Conservation (phyloP, 2,329 filamentous ascomycete genomes). For the Sclerotinia trifoliorum region DNA sequence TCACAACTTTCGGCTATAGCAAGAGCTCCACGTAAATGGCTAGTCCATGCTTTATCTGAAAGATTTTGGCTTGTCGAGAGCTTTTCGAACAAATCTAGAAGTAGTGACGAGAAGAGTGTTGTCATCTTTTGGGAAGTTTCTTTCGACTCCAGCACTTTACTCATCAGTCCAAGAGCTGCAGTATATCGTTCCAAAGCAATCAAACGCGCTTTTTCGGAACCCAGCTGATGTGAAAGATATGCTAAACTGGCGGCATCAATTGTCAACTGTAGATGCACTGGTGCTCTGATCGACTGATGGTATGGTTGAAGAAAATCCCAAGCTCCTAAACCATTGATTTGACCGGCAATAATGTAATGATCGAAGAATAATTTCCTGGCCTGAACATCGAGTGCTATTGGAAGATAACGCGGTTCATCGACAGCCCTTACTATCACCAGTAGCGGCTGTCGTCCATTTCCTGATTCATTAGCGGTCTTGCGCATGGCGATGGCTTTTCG, state of each 20-base stretch:
- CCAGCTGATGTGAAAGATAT: slow-evolving; percentile 23
- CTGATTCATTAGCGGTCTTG: background rate
- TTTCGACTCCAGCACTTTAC: slow-evolving; percentile 18
- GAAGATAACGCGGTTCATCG: slow-evolving; percentile 7
- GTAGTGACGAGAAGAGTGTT: slow-evolving; percentile 23
- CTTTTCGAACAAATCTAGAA: slow-evolving; percentile 27
- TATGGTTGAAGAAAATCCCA: slow-evolving; percentile 21
- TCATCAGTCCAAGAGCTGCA: slow-evolving; percentile 7
- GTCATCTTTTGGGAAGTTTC: slow-evolving; percentile 10
- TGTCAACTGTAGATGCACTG: slow-evolving; percentile 10
- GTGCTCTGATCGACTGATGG: slow-evolving; percentile 5
- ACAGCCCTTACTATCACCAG: background rate
- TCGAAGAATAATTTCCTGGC: slow-evolving; percentile 23
- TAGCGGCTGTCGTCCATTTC: no score
- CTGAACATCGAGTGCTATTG: slow-evolving; percentile 22
- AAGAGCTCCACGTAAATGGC: slow-evolving; percentile 45
- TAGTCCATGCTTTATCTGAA: background rate
- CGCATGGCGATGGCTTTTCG: slow-evolving; percentile 2
- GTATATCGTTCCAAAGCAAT: slow-evolving; percentile 22
- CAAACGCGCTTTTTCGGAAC: slow-evolving; percentile 1
- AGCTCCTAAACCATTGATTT: background rate
- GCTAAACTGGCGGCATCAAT: slow-evolving; percentile 25
- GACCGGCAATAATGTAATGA: slow-evolving; percentile 19
- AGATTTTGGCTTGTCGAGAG: background rate
- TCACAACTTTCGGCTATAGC: slow-evolving; percentile 33